These are phyloP conservation scores for sunflower (Helianthus annuus) DNA, from an alignment of 129 eudicot genomes.

Conservation along the genomic window DNA sequence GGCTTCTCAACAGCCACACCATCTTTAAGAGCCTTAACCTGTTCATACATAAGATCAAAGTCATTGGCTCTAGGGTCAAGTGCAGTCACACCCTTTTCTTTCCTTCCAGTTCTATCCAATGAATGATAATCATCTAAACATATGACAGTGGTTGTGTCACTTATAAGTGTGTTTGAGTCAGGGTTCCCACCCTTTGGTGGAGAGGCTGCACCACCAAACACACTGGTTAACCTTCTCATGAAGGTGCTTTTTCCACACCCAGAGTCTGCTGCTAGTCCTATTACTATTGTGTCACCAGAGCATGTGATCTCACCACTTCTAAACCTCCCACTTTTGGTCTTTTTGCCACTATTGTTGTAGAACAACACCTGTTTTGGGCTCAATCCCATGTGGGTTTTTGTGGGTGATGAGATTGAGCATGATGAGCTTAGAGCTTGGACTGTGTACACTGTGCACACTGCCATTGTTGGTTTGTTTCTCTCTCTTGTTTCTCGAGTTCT, in stretches of 20 bases:
- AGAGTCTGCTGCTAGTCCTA: slow-evolving; percentile 91
- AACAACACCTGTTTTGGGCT: slow-evolving; percentile 60
- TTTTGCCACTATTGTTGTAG: slow-evolving; percentile 37
- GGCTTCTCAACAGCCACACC: slow-evolving; percentile 78
- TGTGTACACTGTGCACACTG: slow-evolving; percentile 53
- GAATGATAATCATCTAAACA: slow-evolving; percentile 93
- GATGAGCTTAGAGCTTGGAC: slow-evolving; percentile 60
- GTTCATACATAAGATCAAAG: slow-evolving; percentile 94
- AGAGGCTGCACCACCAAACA: slow-evolving; percentile 92
- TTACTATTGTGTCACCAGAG: slow-evolving; percentile 66
- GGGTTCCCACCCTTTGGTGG: slow-evolving; percentile 98
- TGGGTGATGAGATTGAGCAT: slow-evolving; percentile 62
- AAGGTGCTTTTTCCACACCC: slow-evolving; percentile 94
- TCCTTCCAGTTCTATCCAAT: slow-evolving; percentile 82
- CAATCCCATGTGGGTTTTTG: slow-evolving; percentile 68
- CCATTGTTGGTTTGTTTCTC: slow-evolving; percentile 41
- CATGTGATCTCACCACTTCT: slow-evolving; percentile 46
- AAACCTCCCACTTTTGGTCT: slow-evolving; percentile 12
- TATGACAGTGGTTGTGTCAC: slow-evolving; percentile 88
- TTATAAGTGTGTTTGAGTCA: slow-evolving; percentile 84
- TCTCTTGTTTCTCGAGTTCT: slow-evolving; percentile 22
- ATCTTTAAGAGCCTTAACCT: slow-evolving; percentile 74
- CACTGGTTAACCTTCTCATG: slow-evolving; percentile 91
- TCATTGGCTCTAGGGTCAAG: slow-evolving; percentile 90
- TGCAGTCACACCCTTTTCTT: slow-evolving; percentile 90